phyloP scores from a whole-genome alignment of 495 filamentous ascomycete species.

The Xylaria curta region DNA sequence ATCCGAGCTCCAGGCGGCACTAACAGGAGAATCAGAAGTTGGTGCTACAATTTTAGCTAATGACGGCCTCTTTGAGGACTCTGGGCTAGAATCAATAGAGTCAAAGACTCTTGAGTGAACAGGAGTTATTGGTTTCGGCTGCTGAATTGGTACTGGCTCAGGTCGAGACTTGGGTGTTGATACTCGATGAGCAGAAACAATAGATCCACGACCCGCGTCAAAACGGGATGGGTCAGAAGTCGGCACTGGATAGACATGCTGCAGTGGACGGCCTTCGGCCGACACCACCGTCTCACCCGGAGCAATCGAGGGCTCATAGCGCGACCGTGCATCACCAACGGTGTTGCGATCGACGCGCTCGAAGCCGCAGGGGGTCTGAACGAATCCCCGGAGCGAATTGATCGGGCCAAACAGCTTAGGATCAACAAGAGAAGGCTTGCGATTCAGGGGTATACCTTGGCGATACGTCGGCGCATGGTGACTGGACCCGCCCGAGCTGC shows the following conservation, averaged over 20 bases:
- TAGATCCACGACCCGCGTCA: constrained; percentile 59
- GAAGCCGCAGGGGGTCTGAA: constrained; percentile 60
- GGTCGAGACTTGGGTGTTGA: constrained; percentile 36
- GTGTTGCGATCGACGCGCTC: constrained; percentile 40
- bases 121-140: constrained; percentile 51
- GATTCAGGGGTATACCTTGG: constrained; percentile 36
- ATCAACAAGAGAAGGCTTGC: constrained; percentile 58
- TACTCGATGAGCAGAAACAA: constrained; percentile 47
- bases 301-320: constrained; percentile 30
- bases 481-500: constrained; percentile 30
- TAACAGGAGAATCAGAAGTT: constrained; percentile 54
- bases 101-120: constrained; percentile 52
- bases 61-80: constrained; percentile 39
- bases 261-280: constrained; percentile 42
- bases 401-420: constrained; percentile 59
- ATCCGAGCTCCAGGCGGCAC: constrained; percentile 49
- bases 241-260: constrained; percentile 55
- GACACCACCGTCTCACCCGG: constrained; percentile 38
- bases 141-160: constrained; percentile 51
- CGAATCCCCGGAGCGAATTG: constrained; percentile 57
- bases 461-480: constrained; percentile 25
- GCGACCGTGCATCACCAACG: constrained; percentile 23
- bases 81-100: constrained; percentile 41
- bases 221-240: constrained; percentile 67
- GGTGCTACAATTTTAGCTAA: constrained; percentile 48